These are phyloP conservation scores for Vicia sativa DNA, from an alignment of 306 rosid genomes.

Conservation along the genomic window DNA sequence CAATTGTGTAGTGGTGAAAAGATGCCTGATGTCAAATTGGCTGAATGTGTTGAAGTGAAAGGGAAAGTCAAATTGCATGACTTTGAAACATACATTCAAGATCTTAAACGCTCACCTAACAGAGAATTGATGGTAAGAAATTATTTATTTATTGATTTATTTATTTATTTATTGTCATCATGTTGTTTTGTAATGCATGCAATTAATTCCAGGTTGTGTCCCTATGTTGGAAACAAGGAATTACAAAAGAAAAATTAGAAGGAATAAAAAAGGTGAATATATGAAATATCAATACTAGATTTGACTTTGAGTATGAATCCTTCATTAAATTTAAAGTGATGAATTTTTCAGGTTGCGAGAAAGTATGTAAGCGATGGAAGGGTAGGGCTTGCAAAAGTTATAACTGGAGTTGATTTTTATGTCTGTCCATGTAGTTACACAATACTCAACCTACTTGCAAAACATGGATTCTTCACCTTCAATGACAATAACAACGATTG, in stretches of 20 bases:
- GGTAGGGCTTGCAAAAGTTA: background rate
- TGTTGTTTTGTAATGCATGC: background rate
- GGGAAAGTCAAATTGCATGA: background rate
- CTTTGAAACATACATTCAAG: slow-evolving; percentile 4
- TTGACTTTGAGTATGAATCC: background rate
- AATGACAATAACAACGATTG: background rate
- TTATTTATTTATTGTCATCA: background rate
- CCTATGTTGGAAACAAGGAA: background rate
- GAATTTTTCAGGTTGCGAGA: background rate
- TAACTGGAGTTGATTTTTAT: background rate
- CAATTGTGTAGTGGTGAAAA: slow-evolving; percentile 19
- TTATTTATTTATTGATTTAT: slow-evolving; percentile 1
- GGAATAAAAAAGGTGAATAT: background rate
- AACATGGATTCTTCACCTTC: background rate
- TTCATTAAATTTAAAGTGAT: background rate
- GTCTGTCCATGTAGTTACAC: background rate
- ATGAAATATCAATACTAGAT: background rate
- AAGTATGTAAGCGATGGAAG: background rate
- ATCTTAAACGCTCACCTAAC: background rate
- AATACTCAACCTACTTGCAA: slow-evolving; percentile 6
- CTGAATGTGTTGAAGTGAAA: background rate
- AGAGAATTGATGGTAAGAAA: slow-evolving; percentile 10
- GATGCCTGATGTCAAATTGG: slow-evolving; percentile 14
- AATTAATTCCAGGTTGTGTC: slow-evolving; percentile 3
- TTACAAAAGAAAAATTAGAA: background rate